Base-by-base conservation (phyloP, 139 green algal genomes). In the Ulvella scutata region DNA sequence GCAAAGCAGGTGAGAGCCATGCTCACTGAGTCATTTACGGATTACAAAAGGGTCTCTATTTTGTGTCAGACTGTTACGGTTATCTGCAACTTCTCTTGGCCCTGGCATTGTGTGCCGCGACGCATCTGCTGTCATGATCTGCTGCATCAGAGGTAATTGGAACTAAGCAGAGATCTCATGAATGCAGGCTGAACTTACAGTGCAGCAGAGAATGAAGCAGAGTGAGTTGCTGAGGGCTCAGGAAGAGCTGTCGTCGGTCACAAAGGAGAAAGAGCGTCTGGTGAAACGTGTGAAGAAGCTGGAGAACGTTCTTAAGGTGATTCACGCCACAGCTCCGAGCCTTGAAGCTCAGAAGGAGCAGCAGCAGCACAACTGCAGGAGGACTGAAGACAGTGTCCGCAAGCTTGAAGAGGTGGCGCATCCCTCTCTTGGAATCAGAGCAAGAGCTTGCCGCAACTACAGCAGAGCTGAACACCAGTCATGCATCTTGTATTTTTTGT, bases 1-100 rank as follows among this genome's bases (percentile, higher is more conserved):
- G 79, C 76, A 7, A 82, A 92, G 60, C 80, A 82, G 73, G 81
- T 79, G 7, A 77, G 38, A 3, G n/a, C n/a, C n/a, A n/a, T n/a
- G n/a, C n/a, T n/a, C n/a, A n/a, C n/a, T n/a, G n/a, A n/a, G n/a
- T n/a, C n/a, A n/a, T n/a, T n/a, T n/a, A n/a, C n/a, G n/a, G n/a
- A n/a, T n/a, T n/a, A n/a, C n/a, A n/a, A n/a, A n/a, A n/a, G n/a
- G n/a, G n/a, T n/a, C n/a, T n/a, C n/a, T n/a, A n/a, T n/a, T n/a
- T n/a, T n/a, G n/a, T n/a, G n/a, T n/a, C n/a, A n/a, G n/a, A n/a
- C n/a, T n/a, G n/a, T n/a, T n/a, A n/a, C n/a, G n/a, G n/a, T n/a
- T n/a, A n/a, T n/a, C n/a, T n/a, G n/a, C n/a, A n/a, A n/a, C n/a
- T n/a, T n/a, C n/a, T n/a, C n/a, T n/a, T n/a, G n/a, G n/a, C n/a